Evolutionary conservation across 2,329 filamentous ascomycete species (phyloP).

Genomic region (Sarocladium brachiariae): DNA sequence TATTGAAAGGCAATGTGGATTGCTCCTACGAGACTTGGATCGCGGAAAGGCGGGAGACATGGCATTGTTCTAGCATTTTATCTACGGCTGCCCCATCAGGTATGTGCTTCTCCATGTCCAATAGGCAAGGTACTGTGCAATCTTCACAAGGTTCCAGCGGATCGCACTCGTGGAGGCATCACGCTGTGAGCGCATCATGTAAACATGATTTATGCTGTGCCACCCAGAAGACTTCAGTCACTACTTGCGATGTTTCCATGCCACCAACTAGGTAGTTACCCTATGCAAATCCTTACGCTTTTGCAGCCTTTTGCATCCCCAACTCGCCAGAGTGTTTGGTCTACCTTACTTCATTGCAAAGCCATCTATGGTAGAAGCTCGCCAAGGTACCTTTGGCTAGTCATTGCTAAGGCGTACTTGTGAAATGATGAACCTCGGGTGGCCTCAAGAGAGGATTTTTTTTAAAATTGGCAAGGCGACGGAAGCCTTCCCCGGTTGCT

Average conservation of each 20-base stretch:
- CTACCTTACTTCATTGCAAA: too few species aligned
- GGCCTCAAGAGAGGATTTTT: constrained; percentile 1
- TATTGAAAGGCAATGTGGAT: background rate
- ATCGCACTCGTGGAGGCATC: background rate
- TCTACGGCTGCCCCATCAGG: too few species aligned
- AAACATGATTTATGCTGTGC: too few species aligned
- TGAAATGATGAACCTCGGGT: background rate
- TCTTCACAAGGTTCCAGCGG: constrained; percentile 5
- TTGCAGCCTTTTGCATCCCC: too few species aligned
- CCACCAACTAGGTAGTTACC: too few species aligned
- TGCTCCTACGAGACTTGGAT: background rate
- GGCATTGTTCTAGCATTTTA: background rate
- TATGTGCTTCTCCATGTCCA: background rate
- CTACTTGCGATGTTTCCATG: too few species aligned
- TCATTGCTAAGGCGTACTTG: background rate
- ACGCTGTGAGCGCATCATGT: constrained; percentile 4
- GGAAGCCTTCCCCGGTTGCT: constrained; percentile 8
- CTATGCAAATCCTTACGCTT: too few species aligned
- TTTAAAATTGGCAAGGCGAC: constrained; percentile 8
- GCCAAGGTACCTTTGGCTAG: background rate
- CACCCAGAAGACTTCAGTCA: too few species aligned
- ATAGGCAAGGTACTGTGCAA: too few species aligned
- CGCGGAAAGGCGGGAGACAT: background rate
- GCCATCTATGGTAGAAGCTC: constrained; percentile 6
- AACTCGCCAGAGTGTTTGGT: too few species aligned